Evolutionary conservation across 306 rosid genomes (phyloP).

Genomic region (Trifolium repens): DNA sequence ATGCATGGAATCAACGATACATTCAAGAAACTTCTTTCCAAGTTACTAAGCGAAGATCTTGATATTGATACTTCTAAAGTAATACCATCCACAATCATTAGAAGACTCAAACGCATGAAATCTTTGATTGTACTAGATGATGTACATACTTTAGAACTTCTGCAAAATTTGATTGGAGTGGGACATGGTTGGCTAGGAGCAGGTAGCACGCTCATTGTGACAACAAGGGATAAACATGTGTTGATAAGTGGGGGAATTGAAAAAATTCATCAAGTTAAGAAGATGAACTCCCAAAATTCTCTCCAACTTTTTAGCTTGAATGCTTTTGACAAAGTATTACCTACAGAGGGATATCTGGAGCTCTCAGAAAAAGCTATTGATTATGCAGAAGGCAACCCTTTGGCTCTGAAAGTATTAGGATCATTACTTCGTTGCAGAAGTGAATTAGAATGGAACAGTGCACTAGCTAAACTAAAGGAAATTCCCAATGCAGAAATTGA

Average conservation of each 20-base stretch:
- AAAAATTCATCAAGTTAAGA: constrained; percentile 31
- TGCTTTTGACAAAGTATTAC: constrained; percentile 30
- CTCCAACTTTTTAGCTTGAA: constrained; percentile 32
- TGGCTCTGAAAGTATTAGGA: not conserved
- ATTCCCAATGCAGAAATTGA: constrained; percentile 18
- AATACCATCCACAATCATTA: not conserved
- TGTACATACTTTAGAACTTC: not conserved
- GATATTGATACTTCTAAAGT: constrained; percentile 10
- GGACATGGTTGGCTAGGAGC: constrained; percentile 5
- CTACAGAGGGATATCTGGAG: not conserved
- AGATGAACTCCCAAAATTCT: constrained; percentile 36
- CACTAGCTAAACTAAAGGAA: not conserved
- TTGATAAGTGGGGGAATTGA: not conserved
- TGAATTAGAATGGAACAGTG: constrained; percentile 39
- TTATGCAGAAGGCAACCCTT: constrained; percentile 40
- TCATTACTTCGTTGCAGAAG: not conserved
- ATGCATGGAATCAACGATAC: not conserved
- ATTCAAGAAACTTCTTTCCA: not conserved
- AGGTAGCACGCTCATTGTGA: constrained; percentile 37
- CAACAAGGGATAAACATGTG: constrained; percentile 26
- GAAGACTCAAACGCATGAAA: constrained; percentile 13
- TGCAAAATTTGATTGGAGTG: not conserved
- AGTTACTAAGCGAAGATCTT: constrained; percentile 15
- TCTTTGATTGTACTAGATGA: constrained; percentile 40
- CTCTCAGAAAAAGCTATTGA: constrained; percentile 8